Evolutionary conservation across 495 filamentous ascomycete species (phyloP), one percentile per base, ranked within the genome.

Genomic region (Xylaria longipes): DNA sequence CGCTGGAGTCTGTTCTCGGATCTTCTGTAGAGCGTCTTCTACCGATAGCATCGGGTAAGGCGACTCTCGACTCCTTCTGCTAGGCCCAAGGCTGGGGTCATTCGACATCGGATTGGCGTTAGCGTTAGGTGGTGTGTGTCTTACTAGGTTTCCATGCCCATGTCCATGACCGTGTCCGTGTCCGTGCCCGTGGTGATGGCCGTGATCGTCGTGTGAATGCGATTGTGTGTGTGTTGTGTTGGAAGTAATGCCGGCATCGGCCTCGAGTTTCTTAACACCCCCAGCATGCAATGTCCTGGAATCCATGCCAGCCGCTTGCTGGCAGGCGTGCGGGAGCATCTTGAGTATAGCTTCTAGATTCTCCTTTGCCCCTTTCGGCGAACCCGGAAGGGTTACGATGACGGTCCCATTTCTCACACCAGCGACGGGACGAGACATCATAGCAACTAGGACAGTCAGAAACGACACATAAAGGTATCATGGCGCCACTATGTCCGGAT

Each of bases 391-490:
- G 0, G 96, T 98, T 60, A 98, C 82, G 56, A 99, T 94, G 63
- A 99, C 81, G 7, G 94, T 90, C 72, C 90, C 90, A 72, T 94
- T 90, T 39, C 96, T 87, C 14, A 97, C 91, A 12, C 96, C 96
- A 61, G 97, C 97, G 64, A 97, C 93, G 17, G 96, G 95, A 68
- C 96, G 89, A 68, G 96, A 92, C 96, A 98, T 98, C 83, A 97
- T 90, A n/a, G 95, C 97, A 82, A 98, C 94, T 97, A 72, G 7
- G 52, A 27, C 20, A 15, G 29, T 66, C 46, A n/a, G 65, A 57
- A 67, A 60, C 37, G 8, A 61, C 9, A 25, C 20, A 62, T 39
- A 43, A 29, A 31, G 22, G 27, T 8, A 41, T 22, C 8, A 6
- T 0, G 11, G 29, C 43, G 5, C 25, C 20, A 31, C 12, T 11